phyloP scores from a whole-genome alignment of 805 yeast genomes.

The Hanseniaspora jakobsenii region DNA sequence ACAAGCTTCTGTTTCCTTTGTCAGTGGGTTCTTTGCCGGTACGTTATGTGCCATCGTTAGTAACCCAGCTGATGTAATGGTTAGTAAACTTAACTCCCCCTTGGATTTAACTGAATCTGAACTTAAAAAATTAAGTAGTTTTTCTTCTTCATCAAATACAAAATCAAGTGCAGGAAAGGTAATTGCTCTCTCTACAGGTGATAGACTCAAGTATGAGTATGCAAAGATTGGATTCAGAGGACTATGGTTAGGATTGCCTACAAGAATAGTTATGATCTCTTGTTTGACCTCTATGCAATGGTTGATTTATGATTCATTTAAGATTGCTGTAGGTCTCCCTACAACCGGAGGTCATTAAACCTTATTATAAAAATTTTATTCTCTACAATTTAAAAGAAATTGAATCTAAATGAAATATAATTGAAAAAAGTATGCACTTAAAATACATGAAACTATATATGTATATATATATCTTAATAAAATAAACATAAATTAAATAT shows the following conservation, averaged over 20 bases:
- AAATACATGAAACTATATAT: too few species aligned
- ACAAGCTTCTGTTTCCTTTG: slow-evolving; percentile 90
- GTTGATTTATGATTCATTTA: slow-evolving; percentile 92
- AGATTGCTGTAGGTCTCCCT: slow-evolving; percentile 87
- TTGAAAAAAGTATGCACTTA: too few species aligned
- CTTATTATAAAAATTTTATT: too few species aligned
- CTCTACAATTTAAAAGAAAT: too few species aligned
- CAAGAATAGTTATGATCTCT: slow-evolving; percentile 94
- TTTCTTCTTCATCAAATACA: too few species aligned
- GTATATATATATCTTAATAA: too few species aligned
- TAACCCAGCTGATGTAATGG: slow-evolving; percentile 99
- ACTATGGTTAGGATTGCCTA: slow-evolving; percentile 88
- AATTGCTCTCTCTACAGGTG: too few species aligned
- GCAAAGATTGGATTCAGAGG: slow-evolving; percentile 76
- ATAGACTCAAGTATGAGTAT: slow-evolving; percentile 65
- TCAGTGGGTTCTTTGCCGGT: slow-evolving; percentile 96
- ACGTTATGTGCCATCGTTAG: slow-evolving; percentile 89
- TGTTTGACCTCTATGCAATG: slow-evolving; percentile 95
- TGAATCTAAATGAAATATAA: too few species aligned
- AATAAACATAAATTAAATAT: too few species aligned
- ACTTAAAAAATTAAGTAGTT: slow-evolving; percentile 33
- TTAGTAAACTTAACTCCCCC: slow-evolving; percentile 66
- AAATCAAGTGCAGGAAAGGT: too few species aligned
- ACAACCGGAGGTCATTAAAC: slow-evolving; percentile 63
- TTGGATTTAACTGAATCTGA: slow-evolving; percentile 34